Conservation (phyloP, 2,329 filamentous ascomycete genomes). For the Hortaea werneckii region DNA sequence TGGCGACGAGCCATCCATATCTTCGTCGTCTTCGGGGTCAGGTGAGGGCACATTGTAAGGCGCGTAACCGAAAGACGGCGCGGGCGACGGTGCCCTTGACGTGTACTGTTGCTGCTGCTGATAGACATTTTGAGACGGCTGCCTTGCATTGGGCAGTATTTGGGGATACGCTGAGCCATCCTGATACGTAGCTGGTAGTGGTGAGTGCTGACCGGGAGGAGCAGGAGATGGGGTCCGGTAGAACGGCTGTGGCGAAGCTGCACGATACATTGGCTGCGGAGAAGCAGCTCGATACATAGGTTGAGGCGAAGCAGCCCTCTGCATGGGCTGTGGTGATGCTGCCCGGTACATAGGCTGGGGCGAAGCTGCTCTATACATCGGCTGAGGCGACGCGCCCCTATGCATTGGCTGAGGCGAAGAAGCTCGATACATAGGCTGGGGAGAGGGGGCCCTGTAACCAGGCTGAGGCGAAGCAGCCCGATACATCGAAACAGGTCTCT, state of each 20-base stretch:
- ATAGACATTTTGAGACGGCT: slow-evolving; percentile 21
- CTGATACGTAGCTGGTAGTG: slow-evolving; percentile 27
- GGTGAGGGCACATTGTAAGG: slow-evolving; percentile 14
- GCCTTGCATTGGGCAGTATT: slow-evolving; percentile 15
- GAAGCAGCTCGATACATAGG: slow-evolving; percentile 12
- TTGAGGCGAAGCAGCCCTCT: slow-evolving; percentile 18
- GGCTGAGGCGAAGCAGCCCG: slow-evolving; percentile 12
- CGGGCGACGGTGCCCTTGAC: slow-evolving; percentile 27
- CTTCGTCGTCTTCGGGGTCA: slow-evolving; percentile 20
- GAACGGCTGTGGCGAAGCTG: slow-evolving; percentile 19
- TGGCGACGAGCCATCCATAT: slow-evolving; percentile 51
- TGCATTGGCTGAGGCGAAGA: slow-evolving; percentile 19
- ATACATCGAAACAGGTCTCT: slow-evolving; percentile 8
- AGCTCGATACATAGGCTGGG: slow-evolving; percentile 14
- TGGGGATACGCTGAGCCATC: slow-evolving; percentile 25
- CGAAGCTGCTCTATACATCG: slow-evolving; percentile 11
- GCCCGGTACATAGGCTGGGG: slow-evolving; percentile 17
- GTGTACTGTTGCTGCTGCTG: slow-evolving; percentile 12
- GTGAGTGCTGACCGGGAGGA: slow-evolving; percentile 35
- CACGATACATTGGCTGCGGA: slow-evolving; percentile 8
- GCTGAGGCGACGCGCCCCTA: slow-evolving; percentile 12
- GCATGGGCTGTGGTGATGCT: slow-evolving; percentile 10
- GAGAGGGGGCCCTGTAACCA: slow-evolving; percentile 12
- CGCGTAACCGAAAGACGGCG: slow-evolving; percentile 30
- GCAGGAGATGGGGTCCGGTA: slow-evolving; percentile 25